phyloP scores from a whole-genome alignment of 2,329 filamentous ascomycete genomes.

The Amylocarpus encephaloides region DNA sequence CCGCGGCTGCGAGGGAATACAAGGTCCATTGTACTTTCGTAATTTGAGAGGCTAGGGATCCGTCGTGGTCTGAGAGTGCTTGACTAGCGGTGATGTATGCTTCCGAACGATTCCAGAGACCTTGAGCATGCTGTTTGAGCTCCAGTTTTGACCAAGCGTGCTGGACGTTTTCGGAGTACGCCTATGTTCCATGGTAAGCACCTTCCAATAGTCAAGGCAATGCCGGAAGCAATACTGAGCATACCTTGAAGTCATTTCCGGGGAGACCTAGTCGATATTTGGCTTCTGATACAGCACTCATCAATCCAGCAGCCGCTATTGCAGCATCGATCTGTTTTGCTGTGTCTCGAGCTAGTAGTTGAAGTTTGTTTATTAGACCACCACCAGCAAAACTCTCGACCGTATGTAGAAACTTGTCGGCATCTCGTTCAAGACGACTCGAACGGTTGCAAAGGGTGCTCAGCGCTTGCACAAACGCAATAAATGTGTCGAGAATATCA shows the following conservation, averaged over 20 bases:
- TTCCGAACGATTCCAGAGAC: constrained; percentile 49
- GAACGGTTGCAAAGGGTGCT: constrained; percentile 41
- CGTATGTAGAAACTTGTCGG: constrained; percentile 1
- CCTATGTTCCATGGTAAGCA: neutral
- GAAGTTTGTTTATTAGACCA: constrained; percentile 28
- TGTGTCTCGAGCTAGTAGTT: constrained; percentile 15
- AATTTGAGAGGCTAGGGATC: constrained; percentile 9
- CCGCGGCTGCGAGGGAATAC: constrained; percentile 43
- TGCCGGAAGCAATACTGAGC: neutral
- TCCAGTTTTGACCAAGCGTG: constrained; percentile 37
- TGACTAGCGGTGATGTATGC: constrained; percentile 46
- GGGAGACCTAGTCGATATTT: constrained; percentile 48
- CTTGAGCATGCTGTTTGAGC: constrained; percentile 39
- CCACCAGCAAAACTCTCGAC: constrained; percentile 48
- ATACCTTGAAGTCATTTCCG: constrained; percentile 41
- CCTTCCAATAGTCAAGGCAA: neutral
- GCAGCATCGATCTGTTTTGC: constrained; percentile 43
- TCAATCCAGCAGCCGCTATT: constrained; percentile 50
- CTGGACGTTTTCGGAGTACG: constrained; percentile 21
- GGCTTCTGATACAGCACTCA: constrained; percentile 48
- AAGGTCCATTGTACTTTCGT: constrained; percentile 43
- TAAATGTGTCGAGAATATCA: constrained; percentile 60
- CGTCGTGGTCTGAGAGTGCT: constrained; percentile 14
- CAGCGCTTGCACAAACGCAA: constrained; percentile 54
- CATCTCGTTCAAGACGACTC: constrained; percentile 23